Conservation (phyloP, 2,329 filamentous ascomycete species). For the Chalara sp. region DNA sequence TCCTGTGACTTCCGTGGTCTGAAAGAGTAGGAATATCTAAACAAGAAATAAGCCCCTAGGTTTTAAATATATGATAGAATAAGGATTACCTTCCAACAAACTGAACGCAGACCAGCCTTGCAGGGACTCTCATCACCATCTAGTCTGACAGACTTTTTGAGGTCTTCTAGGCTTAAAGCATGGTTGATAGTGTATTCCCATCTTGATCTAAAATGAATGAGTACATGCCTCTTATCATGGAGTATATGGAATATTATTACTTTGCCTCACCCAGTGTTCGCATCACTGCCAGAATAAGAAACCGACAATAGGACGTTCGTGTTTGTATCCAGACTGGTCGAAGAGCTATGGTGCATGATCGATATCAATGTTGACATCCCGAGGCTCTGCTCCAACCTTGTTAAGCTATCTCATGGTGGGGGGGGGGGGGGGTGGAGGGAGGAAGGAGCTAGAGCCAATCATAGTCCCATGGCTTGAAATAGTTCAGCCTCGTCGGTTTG, state of each 20-base stretch:
- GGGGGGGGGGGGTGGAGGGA: too few relatives aligned
- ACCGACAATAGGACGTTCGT: too few relatives aligned
- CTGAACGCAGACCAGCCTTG: constrained; percentile 68
- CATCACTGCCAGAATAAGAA: constrained; percentile 33
- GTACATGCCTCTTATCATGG: not conserved
- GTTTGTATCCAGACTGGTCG: too few relatives aligned
- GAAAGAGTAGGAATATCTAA: constrained; percentile 75
- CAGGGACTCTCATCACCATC: constrained; percentile 57
- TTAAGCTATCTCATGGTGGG: too few relatives aligned
- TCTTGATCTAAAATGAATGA: constrained; percentile 46
- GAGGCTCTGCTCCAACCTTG: too few relatives aligned
- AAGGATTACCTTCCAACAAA: constrained; percentile 77
- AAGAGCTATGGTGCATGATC: too few relatives aligned
- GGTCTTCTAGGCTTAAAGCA: constrained; percentile 49
- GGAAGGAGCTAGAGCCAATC: too few relatives aligned
- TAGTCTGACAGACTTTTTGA: constrained; percentile 58
- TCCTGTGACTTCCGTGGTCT: constrained; percentile 52
- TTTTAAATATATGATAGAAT: not conserved
- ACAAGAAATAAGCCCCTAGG: constrained; percentile 2
- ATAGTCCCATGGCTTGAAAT: too few relatives aligned
- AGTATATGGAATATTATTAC: constrained; percentile 27
- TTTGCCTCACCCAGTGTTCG: constrained; percentile 47
- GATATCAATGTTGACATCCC: too few relatives aligned
- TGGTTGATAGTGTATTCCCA: constrained; percentile 60
- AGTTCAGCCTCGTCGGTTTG: too few relatives aligned